Conservation (phyloP, 306 rosid genomes). For the Benincasa hispida region DNA sequence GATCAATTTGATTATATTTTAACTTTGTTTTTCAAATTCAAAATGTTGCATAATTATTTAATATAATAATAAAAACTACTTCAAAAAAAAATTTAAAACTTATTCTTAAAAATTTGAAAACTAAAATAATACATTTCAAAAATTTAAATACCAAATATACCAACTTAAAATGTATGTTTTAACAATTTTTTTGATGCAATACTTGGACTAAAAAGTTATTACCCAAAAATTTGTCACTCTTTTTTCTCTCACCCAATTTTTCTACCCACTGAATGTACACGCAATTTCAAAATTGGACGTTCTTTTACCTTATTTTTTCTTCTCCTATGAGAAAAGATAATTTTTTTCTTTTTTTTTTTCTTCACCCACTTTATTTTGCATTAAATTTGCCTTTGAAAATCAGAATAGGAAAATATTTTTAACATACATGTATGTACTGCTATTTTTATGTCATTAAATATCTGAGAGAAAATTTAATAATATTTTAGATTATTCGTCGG, state of each 20-base stretch:
- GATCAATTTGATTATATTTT: no score
- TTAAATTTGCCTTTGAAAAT: conserved; percentile 36
- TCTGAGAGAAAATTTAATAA: neutral
- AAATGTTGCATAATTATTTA: no score
- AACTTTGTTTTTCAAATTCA: no score
- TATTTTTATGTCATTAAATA: neutral
- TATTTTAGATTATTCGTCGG: neutral
- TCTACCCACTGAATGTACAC: conserved; percentile 8
- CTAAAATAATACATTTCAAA: no score
- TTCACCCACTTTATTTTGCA: conserved; percentile 15
- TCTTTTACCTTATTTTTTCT: conserved; percentile 6
- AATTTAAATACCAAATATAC: no score
- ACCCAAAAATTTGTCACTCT: no score
- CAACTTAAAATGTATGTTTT: no score
- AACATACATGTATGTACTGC: neutral
- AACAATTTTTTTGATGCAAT: no score
- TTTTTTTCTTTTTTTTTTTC: neutral
- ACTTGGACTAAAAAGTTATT: no score
- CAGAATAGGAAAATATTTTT: neutral
- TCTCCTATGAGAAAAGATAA: neutral
- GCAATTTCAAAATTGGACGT: conserved; percentile 31
- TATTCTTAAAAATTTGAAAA: no score
- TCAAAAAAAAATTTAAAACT: no score
- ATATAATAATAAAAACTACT: no score
- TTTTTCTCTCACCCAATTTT: neutral